phyloP scores from a whole-genome alignment of 805 yeast species.

The Candida coquimbonensis region DNA sequence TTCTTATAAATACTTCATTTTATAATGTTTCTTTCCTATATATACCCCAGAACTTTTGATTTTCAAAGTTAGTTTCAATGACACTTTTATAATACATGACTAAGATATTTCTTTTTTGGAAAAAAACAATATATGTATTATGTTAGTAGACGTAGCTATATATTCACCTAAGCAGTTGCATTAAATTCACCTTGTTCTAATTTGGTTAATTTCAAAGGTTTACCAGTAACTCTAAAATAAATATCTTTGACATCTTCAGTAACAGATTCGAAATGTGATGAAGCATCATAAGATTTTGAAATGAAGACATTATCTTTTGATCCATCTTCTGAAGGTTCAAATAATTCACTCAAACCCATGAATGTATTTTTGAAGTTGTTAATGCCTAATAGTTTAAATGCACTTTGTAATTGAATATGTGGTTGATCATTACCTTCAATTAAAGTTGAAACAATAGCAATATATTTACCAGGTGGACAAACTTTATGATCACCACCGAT shows the following conservation, averaged over 20 bases:
- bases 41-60: too few relatives aligned
- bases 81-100: not conserved
- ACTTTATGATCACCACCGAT: constrained; percentile 87
- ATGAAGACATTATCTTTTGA: constrained; percentile 68
- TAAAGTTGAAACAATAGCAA: constrained; percentile 91
- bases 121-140: not conserved
- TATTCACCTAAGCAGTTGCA: constrained; percentile 13
- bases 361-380: constrained; percentile 44
- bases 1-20: too few relatives aligned
- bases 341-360: constrained; percentile 89
- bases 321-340: constrained; percentile 85
- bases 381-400: constrained; percentile 82
- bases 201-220: constrained; percentile 53
- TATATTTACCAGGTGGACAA: constrained; percentile 77
- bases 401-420: constrained; percentile 87
- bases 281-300: constrained; percentile 86
- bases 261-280: constrained; percentile 92
- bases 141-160: not conserved
- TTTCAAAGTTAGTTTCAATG: not conserved
- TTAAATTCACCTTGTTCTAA: constrained; percentile 23
- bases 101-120: too few relatives aligned
- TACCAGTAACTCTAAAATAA: constrained; percentile 86
- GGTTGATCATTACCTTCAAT: constrained; percentile 94
- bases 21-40: too few relatives aligned
- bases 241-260: constrained; percentile 96